Percentiles rank a stretch among this genome's conserved stretches.
These are phyloP conservation scores for Spatholobus suberectus DNA, from an alignment of 306 rosid genomes.

Conservation along the genomic window DNA sequence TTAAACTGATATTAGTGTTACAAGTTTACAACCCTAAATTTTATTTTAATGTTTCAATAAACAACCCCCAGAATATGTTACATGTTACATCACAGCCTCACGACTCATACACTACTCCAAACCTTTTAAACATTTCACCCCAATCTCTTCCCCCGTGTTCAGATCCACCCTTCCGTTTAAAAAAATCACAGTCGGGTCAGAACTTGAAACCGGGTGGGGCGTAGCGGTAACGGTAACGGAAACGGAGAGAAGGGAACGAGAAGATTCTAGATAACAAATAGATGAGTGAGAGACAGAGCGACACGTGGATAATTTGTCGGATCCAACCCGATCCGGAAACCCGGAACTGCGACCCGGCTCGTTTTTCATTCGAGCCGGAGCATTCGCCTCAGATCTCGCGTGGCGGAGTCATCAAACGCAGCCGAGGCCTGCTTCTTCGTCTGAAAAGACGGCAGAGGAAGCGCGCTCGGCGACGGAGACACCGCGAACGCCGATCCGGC, in stretches of 20 bases:
- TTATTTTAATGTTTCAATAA: neutral
- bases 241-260: constrained; percentile 4
- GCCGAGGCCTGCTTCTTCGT: constrained; percentile 49
- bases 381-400: constrained; percentile 84
- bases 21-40: neutral
- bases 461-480: constrained; percentile 90
- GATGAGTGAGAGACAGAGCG: neutral
- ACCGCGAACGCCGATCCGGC: constrained; percentile 89
- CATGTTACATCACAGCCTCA: neutral
- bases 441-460: constrained; percentile 81
- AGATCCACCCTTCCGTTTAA: constrained; percentile 68
- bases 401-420: constrained; percentile 71
- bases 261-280: neutral
- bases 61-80: neutral
- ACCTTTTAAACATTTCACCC: constrained; percentile 11
- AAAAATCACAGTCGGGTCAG: constrained; percentile 68
- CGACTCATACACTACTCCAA: neutral
- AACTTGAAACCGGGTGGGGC: constrained; percentile 42
- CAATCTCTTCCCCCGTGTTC: too few relatives aligned
- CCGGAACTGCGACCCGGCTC: constrained; percentile 10
- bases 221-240: constrained; percentile 9
- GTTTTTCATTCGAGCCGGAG: constrained; percentile 66
- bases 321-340: constrained; percentile 12
- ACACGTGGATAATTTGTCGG: neutral
- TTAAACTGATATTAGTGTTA: neutral